A percentile compares a stretch with the other conserved stretches of the same genome.
These are phyloP conservation scores for Hypoxylon crocopeplum DNA, from an alignment of 495 filamentous ascomycete genomes.

Conservation along the genomic window DNA sequence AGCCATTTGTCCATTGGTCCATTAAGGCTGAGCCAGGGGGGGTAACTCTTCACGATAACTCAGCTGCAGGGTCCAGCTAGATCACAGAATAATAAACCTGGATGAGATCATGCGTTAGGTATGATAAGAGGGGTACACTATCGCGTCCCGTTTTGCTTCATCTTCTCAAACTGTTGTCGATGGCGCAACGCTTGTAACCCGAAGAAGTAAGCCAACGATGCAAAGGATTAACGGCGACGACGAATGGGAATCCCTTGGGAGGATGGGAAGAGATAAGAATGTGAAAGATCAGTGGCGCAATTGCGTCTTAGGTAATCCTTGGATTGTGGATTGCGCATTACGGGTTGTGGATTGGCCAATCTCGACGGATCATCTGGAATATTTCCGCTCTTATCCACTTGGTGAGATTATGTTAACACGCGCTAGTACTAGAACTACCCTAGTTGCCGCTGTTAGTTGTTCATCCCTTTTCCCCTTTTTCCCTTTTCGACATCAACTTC, in stretches of 20 bases:
- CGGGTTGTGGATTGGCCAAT: neutral
- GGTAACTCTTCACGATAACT: neutral
- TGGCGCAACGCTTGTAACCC: slow-evolving; percentile 15
- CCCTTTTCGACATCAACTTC: no score
- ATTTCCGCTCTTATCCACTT: neutral
- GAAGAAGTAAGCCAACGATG: slow-evolving; percentile 17
- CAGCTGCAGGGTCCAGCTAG: neutral
- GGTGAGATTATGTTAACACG: no score
- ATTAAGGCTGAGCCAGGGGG: neutral
- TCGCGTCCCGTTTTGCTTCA: neutral
- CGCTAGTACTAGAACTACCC: no score
- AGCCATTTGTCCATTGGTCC: slow-evolving; percentile 16
- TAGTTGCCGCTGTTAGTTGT: no score
- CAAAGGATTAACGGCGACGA: slow-evolving; percentile 20
- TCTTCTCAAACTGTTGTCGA: neutral
- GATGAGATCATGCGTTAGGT: neutral
- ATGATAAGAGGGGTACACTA: neutral
- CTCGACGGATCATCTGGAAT: neutral
- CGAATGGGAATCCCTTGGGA: slow-evolving; percentile 12
- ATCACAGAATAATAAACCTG: neutral
- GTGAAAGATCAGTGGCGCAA: slow-evolving; percentile 18
- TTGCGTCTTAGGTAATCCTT: no score
- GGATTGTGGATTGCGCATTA: neutral
- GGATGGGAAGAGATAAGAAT: slow-evolving; percentile 10
- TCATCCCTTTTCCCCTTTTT: no score